phyloP scores from a whole-genome alignment of 176 grass and related monocot species.

The Ampelocalamus luodianensis region DNA sequence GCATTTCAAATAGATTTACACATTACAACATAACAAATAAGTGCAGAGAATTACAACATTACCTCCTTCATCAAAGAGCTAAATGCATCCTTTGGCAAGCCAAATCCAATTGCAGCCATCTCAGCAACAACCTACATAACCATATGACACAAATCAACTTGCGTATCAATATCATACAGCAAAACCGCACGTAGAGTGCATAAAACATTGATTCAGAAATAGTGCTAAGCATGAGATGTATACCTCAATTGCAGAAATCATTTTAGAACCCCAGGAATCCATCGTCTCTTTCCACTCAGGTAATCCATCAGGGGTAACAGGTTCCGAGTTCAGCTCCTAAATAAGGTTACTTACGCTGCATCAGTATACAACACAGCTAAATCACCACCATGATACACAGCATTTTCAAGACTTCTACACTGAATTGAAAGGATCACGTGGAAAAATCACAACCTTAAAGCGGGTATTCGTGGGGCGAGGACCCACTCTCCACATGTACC shows the following conservation, averaged over 20 bases:
- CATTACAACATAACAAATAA: background rate
- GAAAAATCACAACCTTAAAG: conserved; percentile 64
- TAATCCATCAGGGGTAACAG: conserved; percentile 90
- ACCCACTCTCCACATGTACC: conserved; percentile 98
- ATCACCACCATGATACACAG: background rate
- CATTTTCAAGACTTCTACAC: background rate
- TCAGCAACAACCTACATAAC: conserved; percentile 79
- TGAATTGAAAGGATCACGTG: background rate
- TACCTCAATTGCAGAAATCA: conserved; percentile 94
- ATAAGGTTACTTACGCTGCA: background rate
- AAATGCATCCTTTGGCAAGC: conserved; percentile 80
- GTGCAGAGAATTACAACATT: background rate
- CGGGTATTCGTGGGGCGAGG: conserved; percentile 71
- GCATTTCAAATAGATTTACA: background rate
- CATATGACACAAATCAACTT: background rate
- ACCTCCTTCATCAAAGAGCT: conserved; percentile 99
- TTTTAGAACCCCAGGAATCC: conserved; percentile 92
- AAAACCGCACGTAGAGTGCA: background rate
- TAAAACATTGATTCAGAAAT: background rate
- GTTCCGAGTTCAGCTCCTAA: conserved; percentile 88
- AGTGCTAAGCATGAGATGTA: background rate
- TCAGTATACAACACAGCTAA: background rate
- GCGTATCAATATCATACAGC: background rate
- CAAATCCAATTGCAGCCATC: conserved; percentile 96
- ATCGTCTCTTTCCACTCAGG: conserved; percentile 97